Base-by-base conservation (phyloP, 2,329 filamentous ascomycete genomes). In the Venturia nashicola region DNA sequence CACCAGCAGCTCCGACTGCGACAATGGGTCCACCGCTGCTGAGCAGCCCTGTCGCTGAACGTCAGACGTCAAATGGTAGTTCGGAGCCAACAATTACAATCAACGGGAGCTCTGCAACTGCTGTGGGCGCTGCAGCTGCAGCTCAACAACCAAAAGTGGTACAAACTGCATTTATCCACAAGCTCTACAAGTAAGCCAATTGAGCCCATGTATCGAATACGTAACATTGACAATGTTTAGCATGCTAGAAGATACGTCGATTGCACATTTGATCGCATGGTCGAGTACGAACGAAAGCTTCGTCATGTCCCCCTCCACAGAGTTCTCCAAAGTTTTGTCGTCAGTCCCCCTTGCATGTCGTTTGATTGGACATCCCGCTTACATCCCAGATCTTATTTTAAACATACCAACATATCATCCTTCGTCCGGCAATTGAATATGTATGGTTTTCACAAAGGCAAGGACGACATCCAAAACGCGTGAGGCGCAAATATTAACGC, bases 391-490 rank as follows among this genome's bases (percentile, higher is more conserved):
- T 91, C 96, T 84, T 99, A 99, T 74, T 99, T 99, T 76, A 99
- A 99, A 72, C 94, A 99, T 74, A 99, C 93, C 69, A 99, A 99
- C 72, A 96, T 97, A 66, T 97, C 94, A 12, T 97, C 94, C 0
- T 99, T 99, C 74, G 94, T 99, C 61, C 86, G 94, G 60, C 94
- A 99, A 77, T 78, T 99, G 61, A 99, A 99, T 74, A 99, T 99
- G 94, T 99, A 99, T 70, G 94, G 94, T 7, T 99, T 99, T 76
- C 94, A 99, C 74, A 99, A 99, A 89, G 92, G 92, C 95, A 76
- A 40, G 67, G 14, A n/a, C 32, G 51, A 36, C 46, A 57, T 36
- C 8, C 18, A 40, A 11, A 36, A 57, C 9, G 27, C 32, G 6
- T 27, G 51, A 57, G 32, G 51, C 51, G 51, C 51, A 36, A n/a